Evolutionary conservation across 495 filamentous ascomycete species (phyloP), one percentile per base, ranked within the genome.

Genomic region (Penicillium cataractarum): DNA sequence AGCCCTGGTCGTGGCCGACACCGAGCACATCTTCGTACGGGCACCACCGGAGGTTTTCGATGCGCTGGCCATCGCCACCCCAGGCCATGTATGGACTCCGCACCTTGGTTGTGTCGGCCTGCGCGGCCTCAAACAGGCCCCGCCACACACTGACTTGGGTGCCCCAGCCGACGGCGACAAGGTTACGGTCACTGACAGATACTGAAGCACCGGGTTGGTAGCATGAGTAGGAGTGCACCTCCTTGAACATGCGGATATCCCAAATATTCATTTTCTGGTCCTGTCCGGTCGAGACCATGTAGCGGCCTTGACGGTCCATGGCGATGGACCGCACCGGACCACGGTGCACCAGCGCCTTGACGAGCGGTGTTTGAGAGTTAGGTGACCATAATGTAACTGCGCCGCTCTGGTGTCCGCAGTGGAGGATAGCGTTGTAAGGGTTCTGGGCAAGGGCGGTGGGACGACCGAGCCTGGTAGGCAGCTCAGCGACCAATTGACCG

Each of bases 301-400:
- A 98, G 53, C 90, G 86, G 26, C 95, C 95, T 74, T 92, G 88
- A 46, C 94, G 84, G 70, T 99, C 94, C 31, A 98, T 83, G 15
- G 92, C 91, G 27, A 97, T 73, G 0, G 88, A 86, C 50, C 94
- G 87, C 17, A 98, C 95, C n/a, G 96, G 95, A 1, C 96, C 95
- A 55, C 86, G 86, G 78, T 99, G 92, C n/a, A 91, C 89, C n/a
- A 96, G 86, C 35, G 97, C 85, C 76, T 97, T 99, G 17, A 96
- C 95, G 6, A 97, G 82, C 0, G 93, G 90, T 13, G 90, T 91
- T 26, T 87, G 82, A 3, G 88, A 89, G 73, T 97, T 99, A 0
- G 95, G 95, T n/a, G 92, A 96, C 93, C 94, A 99, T 42, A 99
- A 81, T 3, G 90, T 93, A 49, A 99, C 92, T 4, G 89, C 90